These are phyloP conservation scores for Mallotus japonicus DNA, from an alignment of 441 rosid genomes.

Conservation along the genomic window DNA sequence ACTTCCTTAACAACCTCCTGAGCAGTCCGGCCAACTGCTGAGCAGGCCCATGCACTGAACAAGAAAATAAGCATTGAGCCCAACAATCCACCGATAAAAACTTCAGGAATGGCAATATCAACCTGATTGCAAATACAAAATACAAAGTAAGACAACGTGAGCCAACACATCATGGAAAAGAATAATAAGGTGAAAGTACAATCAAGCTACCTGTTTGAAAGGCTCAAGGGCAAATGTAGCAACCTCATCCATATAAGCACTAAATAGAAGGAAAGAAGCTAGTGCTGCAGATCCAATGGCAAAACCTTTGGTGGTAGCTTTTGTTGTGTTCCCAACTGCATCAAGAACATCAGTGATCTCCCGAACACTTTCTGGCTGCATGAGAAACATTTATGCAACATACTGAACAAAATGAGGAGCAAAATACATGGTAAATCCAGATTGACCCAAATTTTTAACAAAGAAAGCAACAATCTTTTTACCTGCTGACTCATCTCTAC, in stretches of 20 bases:
- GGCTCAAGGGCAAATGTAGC: conserved; percentile 69
- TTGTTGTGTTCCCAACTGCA: conserved; percentile 98
- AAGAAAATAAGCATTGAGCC: conserved; percentile 97
- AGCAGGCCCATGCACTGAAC: conserved; percentile 97
- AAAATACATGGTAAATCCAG: conserved; percentile 2
- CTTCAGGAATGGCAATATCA: conserved; percentile 97
- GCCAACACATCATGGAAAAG: not conserved
- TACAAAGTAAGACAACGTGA: conserved; percentile 1
- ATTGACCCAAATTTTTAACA: not conserved
- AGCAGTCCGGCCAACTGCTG: conserved; percentile 98
- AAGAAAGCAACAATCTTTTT: conserved; percentile 25
- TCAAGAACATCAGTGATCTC: conserved; percentile 95
- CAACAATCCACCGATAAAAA: conserved; percentile 88
- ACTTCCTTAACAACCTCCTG: conserved; percentile 99
- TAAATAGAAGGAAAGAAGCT: conserved; percentile 96
- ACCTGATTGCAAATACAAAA: conserved; percentile 53
- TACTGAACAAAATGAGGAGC: not conserved
- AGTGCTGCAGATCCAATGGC: conserved; percentile 99
- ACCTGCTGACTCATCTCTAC: conserved; percentile 99
- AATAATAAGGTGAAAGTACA: conserved; percentile 12
- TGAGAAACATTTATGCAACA: conserved; percentile 19
- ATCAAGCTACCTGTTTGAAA: conserved; percentile 65
- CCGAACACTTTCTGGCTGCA: conserved; percentile 96
- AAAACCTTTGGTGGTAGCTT: conserved; percentile 98
- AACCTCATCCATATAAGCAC: conserved; percentile 99